Conservation (phyloP, 2,329 filamentous ascomycete species). For the Stylonectria norvegica region DNA sequence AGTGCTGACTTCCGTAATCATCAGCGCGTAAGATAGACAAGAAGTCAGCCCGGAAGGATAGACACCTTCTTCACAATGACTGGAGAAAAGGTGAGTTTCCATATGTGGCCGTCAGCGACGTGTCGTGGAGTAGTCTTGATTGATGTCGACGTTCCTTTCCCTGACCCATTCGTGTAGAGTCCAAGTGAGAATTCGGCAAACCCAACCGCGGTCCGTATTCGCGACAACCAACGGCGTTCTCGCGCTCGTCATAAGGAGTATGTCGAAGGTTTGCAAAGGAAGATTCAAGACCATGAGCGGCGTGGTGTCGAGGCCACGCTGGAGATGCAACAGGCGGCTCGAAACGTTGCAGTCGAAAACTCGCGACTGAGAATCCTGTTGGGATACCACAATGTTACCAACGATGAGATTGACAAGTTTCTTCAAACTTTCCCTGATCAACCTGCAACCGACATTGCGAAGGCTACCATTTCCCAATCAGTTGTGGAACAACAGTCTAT, state of each 20-base stretch:
- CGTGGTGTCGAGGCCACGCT: conserved; percentile 46
- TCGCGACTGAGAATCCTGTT: conserved; percentile 42
- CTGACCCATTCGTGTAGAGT: conserved; percentile 18
- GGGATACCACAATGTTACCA: conserved; percentile 35
- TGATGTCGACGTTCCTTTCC: no score
- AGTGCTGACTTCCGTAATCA: conserved; percentile 20
- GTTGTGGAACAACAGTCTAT: conserved; percentile 8
- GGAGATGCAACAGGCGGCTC: conserved; percentile 53
- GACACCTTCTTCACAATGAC: conserved; percentile 21
- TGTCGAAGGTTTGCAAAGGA: conserved; percentile 45
- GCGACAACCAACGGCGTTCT: conserved; percentile 53
- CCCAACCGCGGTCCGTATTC: conserved; percentile 38
- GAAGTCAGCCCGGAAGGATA: conserved; percentile 20
- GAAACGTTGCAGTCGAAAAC: conserved; percentile 49
- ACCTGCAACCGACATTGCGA: conserved; percentile 27
- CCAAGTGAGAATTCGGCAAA: conserved; percentile 28
- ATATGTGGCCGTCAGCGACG: no score
- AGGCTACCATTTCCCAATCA: conserved; percentile 21
- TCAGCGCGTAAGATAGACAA: conserved; percentile 22
- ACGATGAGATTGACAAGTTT: conserved; percentile 40
- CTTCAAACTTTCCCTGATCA: conserved; percentile 35
- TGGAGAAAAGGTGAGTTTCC: conserved; percentile 29
- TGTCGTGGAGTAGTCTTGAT: no score
- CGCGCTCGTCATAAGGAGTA: conserved; percentile 50
- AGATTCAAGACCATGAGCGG: conserved; percentile 46